Base-by-base conservation (phyloP, 1,284 basidiomycete genomes). In the Irpex lacteus region DNA sequence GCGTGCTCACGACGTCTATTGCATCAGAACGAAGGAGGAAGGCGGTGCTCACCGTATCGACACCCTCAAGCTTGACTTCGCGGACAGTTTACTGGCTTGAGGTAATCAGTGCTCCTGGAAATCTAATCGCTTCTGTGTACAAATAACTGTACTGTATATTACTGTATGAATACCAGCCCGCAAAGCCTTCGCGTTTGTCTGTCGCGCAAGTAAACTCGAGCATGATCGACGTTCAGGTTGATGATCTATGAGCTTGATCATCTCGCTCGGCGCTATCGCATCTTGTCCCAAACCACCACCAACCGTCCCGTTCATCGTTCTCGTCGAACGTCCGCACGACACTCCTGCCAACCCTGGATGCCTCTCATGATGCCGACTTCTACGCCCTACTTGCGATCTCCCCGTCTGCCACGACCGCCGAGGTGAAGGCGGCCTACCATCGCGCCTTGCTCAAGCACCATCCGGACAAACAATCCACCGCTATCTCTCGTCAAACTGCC, bases 361-460 rank as follows among this genome's bases (percentile, higher is more conserved):
- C 62, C 37, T 34, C 36, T 55, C 53, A 60, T 34, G 62, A 66
- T n/a, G 60, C 65, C 26, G 73, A 76, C 66, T 74, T 74, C 63
- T 80, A 80, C 63, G 66, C 70, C 8, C 56, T 80, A 53, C 76
- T 81, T 54, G 68, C 71, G 8, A 59, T 80, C 38, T 50, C 73
- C n/a, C 69, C 67, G 11, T 68, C 74, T 34, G 77, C 79, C 18
- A 70, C 73, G 13, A 37, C 65, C 3, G 63, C 70, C 2, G 83
- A 90, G 59, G 81, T 93, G 73, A 93, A 91, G 74, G 69, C 77
- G 11, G 89, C 89, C 6, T 93, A 93, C 73, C 91, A 87, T 70
- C 83, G 81, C 32, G 81, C 82, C 19, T 82, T 93, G 36, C 79
- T 92, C 0, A 77, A 74, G 53, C 78, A 77, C 54, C 91, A 93